A percentile compares a stretch with the other conserved stretches of the same genome.
These are phyloP conservation scores for Nothophytophthora sp. DNA, from an alignment of 352 stramenopile species.

Conservation along the genomic window DNA sequence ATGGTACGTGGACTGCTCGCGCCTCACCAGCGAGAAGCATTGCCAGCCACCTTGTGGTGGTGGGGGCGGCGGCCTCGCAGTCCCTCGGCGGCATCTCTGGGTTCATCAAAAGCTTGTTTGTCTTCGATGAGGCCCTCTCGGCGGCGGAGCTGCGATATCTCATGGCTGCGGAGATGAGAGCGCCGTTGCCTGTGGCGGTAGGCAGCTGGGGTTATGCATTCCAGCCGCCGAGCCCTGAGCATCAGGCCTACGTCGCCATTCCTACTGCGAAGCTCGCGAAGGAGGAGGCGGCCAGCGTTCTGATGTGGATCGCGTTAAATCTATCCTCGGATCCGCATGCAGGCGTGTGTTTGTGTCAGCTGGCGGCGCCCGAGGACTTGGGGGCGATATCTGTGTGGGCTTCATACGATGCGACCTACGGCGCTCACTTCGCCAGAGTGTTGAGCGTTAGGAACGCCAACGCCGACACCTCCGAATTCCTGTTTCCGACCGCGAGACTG, in stretches of 20 bases:
- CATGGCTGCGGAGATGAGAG: slow-evolving; percentile 19
- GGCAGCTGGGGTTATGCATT: slow-evolving; percentile 33
- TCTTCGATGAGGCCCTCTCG: slow-evolving; percentile 40
- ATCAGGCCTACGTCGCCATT: slow-evolving; percentile 13
- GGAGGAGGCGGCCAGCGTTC: slow-evolving; percentile 1
- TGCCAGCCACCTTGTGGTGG: slow-evolving; percentile 19
- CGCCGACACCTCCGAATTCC: background rate
- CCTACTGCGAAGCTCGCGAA: background rate
- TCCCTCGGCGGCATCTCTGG: slow-evolving; percentile 32
- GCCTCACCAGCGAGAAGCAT: slow-evolving; percentile 7
- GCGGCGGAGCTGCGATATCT: slow-evolving; percentile 41
- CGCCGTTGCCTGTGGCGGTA: slow-evolving; percentile 11
- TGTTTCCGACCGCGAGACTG: slow-evolving; percentile 1
- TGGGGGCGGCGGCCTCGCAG: slow-evolving; percentile 2
- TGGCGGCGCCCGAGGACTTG: background rate
- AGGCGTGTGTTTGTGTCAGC: slow-evolving; percentile 16
- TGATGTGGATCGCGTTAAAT: slow-evolving; percentile 12
- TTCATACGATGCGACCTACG: slow-evolving; percentile 1
- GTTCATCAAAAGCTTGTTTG: slow-evolving; percentile 42
- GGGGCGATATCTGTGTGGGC: slow-evolving; percentile 11
- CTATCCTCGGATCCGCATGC: background rate
- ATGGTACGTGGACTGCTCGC: slow-evolving; percentile 4
- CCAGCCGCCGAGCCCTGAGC: slow-evolving; percentile 2
- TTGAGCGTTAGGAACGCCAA: background rate
- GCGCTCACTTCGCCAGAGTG: background rate